These are phyloP conservation scores for Ceratonia siliqua DNA, from an alignment of 306 rosid genomes.

Conservation along the genomic window DNA sequence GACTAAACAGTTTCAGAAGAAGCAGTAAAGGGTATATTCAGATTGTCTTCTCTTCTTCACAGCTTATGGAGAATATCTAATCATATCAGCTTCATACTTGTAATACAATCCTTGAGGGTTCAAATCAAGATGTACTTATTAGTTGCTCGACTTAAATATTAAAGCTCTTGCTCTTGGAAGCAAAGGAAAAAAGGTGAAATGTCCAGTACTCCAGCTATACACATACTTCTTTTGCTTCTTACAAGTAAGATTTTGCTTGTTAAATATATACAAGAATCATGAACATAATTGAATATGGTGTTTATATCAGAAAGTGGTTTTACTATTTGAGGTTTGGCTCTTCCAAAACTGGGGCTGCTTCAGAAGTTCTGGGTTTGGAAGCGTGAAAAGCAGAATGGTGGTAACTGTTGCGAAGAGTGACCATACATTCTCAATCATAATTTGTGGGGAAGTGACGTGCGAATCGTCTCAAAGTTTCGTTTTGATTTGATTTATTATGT, in stretches of 20 bases:
- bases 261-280: neutral
- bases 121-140: slow-evolving; percentile 20
- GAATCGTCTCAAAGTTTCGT: slow-evolving; percentile 31
- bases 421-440: slow-evolving; percentile 33
- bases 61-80: neutral
- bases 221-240: slow-evolving; percentile 28
- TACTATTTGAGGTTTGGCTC: too few relatives aligned
- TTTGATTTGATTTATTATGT: slow-evolving; percentile 23
- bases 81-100: slow-evolving; percentile 22
- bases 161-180: slow-evolving; percentile 30
- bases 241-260: slow-evolving; percentile 31
- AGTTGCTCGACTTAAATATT: slow-evolving; percentile 15
- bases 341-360: slow-evolving; percentile 6
- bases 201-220: neutral
- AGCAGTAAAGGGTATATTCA: neutral
- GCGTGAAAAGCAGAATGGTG: slow-evolving; percentile 14
- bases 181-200: slow-evolving; percentile 12
- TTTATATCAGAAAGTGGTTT: too few relatives aligned
- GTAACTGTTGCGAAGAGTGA: slow-evolving; percentile 40
- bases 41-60: neutral
- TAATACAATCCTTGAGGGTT: slow-evolving; percentile 8
- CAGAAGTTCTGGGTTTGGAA: slow-evolving; percentile 5
- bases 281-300: neutral
- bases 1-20: slow-evolving; percentile 12
- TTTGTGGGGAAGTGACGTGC: slow-evolving; percentile 45